Conservation (phyloP, 1,284 basidiomycete species). For the Coniferiporia weirii region DNA sequence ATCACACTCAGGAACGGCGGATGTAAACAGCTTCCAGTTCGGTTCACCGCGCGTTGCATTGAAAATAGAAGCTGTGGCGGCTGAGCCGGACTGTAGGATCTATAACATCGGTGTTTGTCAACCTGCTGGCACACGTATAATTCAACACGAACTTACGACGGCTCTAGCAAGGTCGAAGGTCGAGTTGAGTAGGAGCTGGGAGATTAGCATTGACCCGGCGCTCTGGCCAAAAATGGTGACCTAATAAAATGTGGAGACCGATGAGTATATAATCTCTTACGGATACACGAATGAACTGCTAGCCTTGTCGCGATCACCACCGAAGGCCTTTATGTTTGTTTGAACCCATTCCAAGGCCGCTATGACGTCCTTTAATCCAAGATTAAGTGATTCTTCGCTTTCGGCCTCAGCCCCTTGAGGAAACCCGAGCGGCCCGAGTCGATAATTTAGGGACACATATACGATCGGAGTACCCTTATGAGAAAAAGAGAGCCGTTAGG, state of each 20-base stretch:
- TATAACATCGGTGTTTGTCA: constrained; percentile 17
- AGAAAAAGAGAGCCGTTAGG: constrained; percentile 2
- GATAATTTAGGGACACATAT: constrained; percentile 55
- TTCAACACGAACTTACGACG: constrained; percentile 30
- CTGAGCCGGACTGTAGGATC: constrained; percentile 44
- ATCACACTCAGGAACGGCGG: constrained; percentile 33
- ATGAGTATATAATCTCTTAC: background rate
- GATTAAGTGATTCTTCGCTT: constrained; percentile 34
- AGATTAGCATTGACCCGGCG: constrained; percentile 44
- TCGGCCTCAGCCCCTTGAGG: constrained; percentile 43
- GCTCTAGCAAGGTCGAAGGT: constrained; percentile 36
- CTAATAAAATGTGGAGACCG: constrained; percentile 21
- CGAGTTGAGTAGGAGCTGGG: constrained; percentile 39
- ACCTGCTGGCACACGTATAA: too few species aligned
- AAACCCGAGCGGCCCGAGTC: constrained; percentile 45
- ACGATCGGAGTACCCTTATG: constrained; percentile 38
- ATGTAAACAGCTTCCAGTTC: constrained; percentile 39
- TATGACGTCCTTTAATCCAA: constrained; percentile 41
- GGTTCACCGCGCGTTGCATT: constrained; percentile 28
- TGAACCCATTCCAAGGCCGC: constrained; percentile 45
- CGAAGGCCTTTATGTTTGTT: constrained; percentile 40
- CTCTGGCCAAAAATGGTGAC: constrained; percentile 53
- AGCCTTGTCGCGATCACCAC: constrained; percentile 43
- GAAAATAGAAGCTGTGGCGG: constrained; percentile 30
- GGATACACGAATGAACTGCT: background rate